Evolutionary conservation across 306 rosid species (phyloP), one percentile per base, ranked within the genome.

Genomic region (Luffa aegyptiaca): DNA sequence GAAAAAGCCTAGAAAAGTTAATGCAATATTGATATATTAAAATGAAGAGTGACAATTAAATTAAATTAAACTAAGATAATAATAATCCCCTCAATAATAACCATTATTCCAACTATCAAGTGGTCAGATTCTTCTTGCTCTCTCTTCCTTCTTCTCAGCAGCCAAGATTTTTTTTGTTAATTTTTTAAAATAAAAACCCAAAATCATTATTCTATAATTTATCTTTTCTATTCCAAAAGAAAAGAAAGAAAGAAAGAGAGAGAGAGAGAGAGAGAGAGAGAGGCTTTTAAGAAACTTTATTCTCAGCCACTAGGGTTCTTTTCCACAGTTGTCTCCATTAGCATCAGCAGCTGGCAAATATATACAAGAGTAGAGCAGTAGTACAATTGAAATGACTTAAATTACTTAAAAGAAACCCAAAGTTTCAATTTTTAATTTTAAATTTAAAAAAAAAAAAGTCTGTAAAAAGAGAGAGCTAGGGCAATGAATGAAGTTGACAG

Each of bases 271-370:
- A 37, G 46, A 65, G 26, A 44, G 76, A 73, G 74, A 72, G 81
- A 56, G 80, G 76, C 75, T 68, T 49, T 49, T 74, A 58, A 80
- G 80, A 66, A 82, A 72, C 81, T 70, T 64, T n/a, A 74, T 78
- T 81, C 81, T 66, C n/a, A 37, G 76, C 26, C 20, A 49, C n/a
- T 49, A 75, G 61, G 56, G 52, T 75, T 85, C 82, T 71, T 80
- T 71, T 36, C 90, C 76, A 82, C 86, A 90, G 64, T 79, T 84
- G 87, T 86, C 85, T 65, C 84, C 79, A 65, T 84, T 80, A 80
- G 70, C 81, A 80, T 71, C 75, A 46, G 56, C 71, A 81, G 84
- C 81, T 80, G 83, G 80, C 86, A 81, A 71, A 21, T 71, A 71
- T 46, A 46, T 41, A 70, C 77, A 46, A 10, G 76, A 11, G 8